phyloP scores from a whole-genome alignment of 2,329 filamentous ascomycete genomes.

The Phaeophleospora eucalypticola region DNA sequence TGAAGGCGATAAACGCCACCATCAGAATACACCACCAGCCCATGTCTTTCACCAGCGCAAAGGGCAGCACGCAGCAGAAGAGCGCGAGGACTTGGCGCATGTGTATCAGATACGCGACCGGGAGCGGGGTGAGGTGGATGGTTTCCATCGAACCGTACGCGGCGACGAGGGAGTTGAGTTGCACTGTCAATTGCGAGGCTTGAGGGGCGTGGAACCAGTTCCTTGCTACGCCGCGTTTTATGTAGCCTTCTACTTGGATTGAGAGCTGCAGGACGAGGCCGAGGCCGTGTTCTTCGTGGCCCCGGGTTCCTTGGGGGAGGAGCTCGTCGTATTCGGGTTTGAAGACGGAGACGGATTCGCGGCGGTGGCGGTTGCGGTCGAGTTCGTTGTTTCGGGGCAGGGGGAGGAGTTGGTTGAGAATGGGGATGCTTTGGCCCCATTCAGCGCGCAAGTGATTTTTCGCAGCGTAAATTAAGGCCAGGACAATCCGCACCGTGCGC shows the following conservation, averaged over 20 bases:
- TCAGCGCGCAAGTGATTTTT: conserved; percentile 63
- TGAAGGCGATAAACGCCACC: conserved; percentile 58
- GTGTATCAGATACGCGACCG: conserved; percentile 62
- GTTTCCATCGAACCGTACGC: conserved; percentile 63
- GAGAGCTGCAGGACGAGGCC: conserved; percentile 58
- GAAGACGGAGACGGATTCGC: conserved; percentile 28
- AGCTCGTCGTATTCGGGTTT: conserved; percentile 35
- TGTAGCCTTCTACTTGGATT: conserved; percentile 57
- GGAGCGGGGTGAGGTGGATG: conserved; percentile 60
- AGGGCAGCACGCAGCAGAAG: conserved; percentile 58
- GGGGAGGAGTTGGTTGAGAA: conserved; percentile 22
- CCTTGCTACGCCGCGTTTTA: conserved; percentile 52
- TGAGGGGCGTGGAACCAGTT: conserved; percentile 59
- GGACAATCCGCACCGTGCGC: conserved; percentile 53
- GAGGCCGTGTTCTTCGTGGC: conserved; percentile 56
- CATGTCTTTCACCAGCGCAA: conserved; percentile 60
- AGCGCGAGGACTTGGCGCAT: conserved; percentile 61
- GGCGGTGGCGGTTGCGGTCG: conserved; percentile 22
- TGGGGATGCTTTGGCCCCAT: conserved; percentile 49
- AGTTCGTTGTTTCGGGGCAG: conserved; percentile 26
- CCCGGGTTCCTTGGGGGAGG: conserved; percentile 30
- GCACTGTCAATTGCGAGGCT: conserved; percentile 54
- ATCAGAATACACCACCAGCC: conserved; percentile 60
- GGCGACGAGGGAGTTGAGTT: conserved; percentile 54
- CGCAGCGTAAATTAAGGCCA: conserved; percentile 60